A percentile compares a stretch with the other conserved stretches of the same genome.
Evolutionary conservation across 805 yeast genomes (phyloP).

Genomic region (Wickerhamomyces bovis): DNA sequence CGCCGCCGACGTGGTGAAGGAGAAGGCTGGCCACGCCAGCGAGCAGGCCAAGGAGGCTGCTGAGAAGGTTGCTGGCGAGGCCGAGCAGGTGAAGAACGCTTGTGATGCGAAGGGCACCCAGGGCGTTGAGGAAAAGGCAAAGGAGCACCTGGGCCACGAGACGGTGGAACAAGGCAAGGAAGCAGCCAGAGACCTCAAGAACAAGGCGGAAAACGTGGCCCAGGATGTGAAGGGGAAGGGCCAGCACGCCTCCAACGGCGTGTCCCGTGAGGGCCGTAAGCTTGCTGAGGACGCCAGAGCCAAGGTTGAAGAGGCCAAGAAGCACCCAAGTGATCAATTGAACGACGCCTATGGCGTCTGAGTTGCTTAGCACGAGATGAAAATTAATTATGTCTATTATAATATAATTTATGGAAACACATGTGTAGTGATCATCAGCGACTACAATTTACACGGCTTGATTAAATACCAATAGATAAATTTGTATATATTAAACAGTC

Average conservation of each 20-base stretch:
- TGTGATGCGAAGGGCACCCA: conserved; percentile 3
- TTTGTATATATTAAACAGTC: neutral
- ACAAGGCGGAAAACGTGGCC: conserved; percentile 3
- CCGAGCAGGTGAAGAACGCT: neutral
- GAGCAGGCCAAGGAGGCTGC: conserved; percentile 2
- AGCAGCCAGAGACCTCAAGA: conserved; percentile 1
- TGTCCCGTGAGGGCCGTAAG: neutral
- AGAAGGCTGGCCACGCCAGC: conserved; percentile 4
- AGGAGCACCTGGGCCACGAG: conserved; percentile 1
- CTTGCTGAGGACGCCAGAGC: neutral
- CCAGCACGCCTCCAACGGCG: neutral
- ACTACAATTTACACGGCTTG: too few relatives aligned
- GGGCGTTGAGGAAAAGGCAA: conserved; percentile 4
- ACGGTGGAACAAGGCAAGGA: conserved; percentile 4
- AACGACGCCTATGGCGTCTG: neutral
- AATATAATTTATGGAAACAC: too few relatives aligned
- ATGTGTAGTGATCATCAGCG: too few relatives aligned
- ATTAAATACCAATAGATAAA: neutral
- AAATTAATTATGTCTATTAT: too few relatives aligned
- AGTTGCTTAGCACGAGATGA: neutral
- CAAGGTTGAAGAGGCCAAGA: neutral
- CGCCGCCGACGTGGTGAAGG: conserved; percentile 9
- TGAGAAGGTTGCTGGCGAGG: neutral
- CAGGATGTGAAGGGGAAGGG: conserved; percentile 4
- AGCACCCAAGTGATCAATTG: neutral